Evolutionary conservation across 2,329 filamentous ascomycete species (phyloP), one percentile per base, ranked within the genome.

Genomic region (Ilyonectria sp.): DNA sequence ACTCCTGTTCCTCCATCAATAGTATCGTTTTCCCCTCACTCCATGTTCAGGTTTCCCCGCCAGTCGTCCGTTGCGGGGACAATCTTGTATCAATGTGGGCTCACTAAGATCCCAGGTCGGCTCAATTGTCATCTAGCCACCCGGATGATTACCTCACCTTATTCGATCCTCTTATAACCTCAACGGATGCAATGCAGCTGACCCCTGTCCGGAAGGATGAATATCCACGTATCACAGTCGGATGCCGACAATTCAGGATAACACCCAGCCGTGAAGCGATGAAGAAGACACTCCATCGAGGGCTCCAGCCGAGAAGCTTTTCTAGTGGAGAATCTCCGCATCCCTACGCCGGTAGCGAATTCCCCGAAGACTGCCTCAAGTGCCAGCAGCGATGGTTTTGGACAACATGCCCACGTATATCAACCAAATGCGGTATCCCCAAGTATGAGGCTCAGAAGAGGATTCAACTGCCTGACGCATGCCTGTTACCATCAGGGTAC

Each of bases 241-340:
- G n/a, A 17, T 29, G 40, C 53, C 29, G 17, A 56, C 43, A 33
- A 43, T 31, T 35, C 26, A 23, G n/a, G 33, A 46, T 43, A 44
- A n/a, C 60, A 60, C 49, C 53, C 63, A 49, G 44, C 58, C 65
- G 63, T 37, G 53, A 57, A 56, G 54, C 46, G 47, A 37, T 55
- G 49, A 56, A 46, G 60, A 54, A 35, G 33, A 53, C 15, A 46
- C 37, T 37, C 44, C 62, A 26, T 69, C 54, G 58, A 57, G 58
- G 17, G 46, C 46, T 54, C 57, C 60, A 47, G 61, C 58, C 59
- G 54, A 44, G 65, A 52, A 68, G 55, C 63, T 61, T 63, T 61
- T 65, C 50, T 53, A 54, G 71, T 75, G 73, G 73, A 68, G 66
- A 65, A 64, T 67, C 72, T 67, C 71, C 71, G 68, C 70, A 71